These are phyloP conservation scores for Mycena capillaripes DNA, from an alignment of 768 basidiomycete species.

Conservation along the genomic window DNA sequence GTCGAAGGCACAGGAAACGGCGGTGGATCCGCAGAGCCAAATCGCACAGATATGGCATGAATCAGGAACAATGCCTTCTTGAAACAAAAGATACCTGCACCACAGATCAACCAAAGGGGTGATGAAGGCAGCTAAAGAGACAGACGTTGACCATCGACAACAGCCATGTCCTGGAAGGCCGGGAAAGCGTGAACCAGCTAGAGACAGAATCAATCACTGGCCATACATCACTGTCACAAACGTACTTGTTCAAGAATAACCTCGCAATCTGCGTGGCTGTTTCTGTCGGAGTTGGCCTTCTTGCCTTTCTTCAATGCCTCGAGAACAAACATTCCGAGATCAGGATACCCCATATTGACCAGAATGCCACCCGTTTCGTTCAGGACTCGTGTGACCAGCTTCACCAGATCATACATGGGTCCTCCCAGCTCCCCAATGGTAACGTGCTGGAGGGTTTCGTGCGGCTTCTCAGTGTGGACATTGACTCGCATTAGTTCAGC, in stretches of 20 bases:
- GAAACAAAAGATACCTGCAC: conserved; percentile 86
- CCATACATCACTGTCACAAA: background rate
- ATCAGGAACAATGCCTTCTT: conserved; percentile 91
- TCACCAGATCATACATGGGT: conserved; percentile 79
- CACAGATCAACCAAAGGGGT: conserved; percentile 28
- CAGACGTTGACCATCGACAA: conserved; percentile 75
- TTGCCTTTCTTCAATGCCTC: conserved; percentile 73
- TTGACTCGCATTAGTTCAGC: conserved; percentile 81
- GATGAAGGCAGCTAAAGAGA: conserved; percentile 4
- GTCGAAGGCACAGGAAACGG: conserved; percentile 77
- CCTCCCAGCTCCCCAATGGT: conserved; percentile 84
- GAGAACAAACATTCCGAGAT: conserved; percentile 82
- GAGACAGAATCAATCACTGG: conserved; percentile 25
- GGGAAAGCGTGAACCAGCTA: conserved; percentile 86
- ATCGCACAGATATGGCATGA: conserved; percentile 76
- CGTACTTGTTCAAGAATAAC: conserved; percentile 74
- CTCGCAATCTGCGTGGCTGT: conserved; percentile 61
- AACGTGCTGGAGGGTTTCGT: conserved; percentile 77
- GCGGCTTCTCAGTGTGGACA: conserved; percentile 78
- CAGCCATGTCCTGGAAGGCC: conserved; percentile 83
- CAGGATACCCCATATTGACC: conserved; percentile 69
- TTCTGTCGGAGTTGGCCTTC: conserved; percentile 45
- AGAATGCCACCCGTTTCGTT: conserved; percentile 83
- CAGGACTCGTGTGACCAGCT: conserved; percentile 70
- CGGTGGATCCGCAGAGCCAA: conserved; percentile 65